Evolutionary conservation across 768 basidiomycete species (phyloP), one percentile per base, ranked within the genome.

Genomic region (Austroboletus eburneus): DNA sequence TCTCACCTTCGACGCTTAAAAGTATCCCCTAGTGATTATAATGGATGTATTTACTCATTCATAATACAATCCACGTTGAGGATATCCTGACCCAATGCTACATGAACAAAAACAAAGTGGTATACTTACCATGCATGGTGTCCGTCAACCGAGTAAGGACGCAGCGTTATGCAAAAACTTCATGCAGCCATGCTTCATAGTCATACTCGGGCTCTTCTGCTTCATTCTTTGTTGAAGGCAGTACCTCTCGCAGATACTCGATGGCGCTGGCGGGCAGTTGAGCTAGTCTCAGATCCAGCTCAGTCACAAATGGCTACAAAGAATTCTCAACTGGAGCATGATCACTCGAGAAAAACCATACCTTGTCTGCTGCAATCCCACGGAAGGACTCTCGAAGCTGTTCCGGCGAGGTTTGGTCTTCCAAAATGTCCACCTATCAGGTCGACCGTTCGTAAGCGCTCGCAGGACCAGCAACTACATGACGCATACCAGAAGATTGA

Each of bases 371-470:
- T 1, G 94, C 91, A 14, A 96, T 87, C 3, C 88, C 88, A 23
- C 90, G 83, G 81, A 99, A 99, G 2, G 94, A 83, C 48, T 92
- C 91, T 17, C 87, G 82, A 55, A 99, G 77, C 59, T 97, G 95
- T 33, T 93, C 91, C 0, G 87, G 79, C 3, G 93, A 87, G 4
- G 91, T 92, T 46, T 96, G 91, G 62, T 99, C 96, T 69, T 98
- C 94, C 23, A 82, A 93, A 50, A 96, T 93, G 22, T 92, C 92
- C 43, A 95, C 91, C 94, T 97, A 32, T 16, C n/a, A n/a, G n/a
- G 21, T 24, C 52, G 33, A 44, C 12, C 25, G 16, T 45, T 32
- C 33, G 17, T 51, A 17, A 36, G 41, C 45, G 36, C 49, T 16
- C 37, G 21, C 39, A 30, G 10, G 14, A 24, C 36, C 5, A 21